Conservation (phyloP, 1,139 yeast species). For the Pichia sp. region DNA sequence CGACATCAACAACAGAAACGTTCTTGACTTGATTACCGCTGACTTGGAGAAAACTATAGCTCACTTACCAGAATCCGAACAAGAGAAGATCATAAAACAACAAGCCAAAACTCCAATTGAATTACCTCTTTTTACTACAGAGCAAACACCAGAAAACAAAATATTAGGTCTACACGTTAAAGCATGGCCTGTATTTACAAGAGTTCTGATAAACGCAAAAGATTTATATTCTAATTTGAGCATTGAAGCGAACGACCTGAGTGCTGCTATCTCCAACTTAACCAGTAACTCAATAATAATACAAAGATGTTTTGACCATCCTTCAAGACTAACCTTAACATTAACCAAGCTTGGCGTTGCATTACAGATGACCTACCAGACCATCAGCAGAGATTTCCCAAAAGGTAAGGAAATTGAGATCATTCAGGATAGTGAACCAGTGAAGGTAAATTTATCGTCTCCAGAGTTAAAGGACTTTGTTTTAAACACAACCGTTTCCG, state of each 20-base stretch:
- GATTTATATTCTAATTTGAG: conserved; percentile 27
- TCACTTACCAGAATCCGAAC: conserved; percentile 12
- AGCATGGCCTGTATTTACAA: conserved; percentile 29
- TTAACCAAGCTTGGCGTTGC: conserved; percentile 22
- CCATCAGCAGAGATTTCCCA: conserved; percentile 15
- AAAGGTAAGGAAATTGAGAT: conserved; percentile 15
- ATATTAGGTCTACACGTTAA: conserved; percentile 22
- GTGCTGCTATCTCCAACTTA: conserved; percentile 35
- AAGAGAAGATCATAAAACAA: conserved; percentile 16
- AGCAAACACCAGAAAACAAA: conserved; percentile 23
- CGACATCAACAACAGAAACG: conserved; percentile 24
- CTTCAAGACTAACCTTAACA: conserved; percentile 20
- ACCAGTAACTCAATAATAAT: conserved; percentile 21
- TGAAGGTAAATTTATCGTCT: conserved; percentile 11
- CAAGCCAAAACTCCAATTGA: conserved; percentile 22
- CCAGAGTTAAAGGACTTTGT: conserved; percentile 17
- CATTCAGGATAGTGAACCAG: conserved; percentile 14
- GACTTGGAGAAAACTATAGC: conserved; percentile 17
- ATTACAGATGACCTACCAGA: conserved; percentile 19
- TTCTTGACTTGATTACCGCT: conserved; percentile 22
- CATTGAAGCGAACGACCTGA: conserved; percentile 23
- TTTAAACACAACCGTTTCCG: conserved; percentile 14
- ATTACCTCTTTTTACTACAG: conserved; percentile 23
- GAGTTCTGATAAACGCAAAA: conserved; percentile 25
- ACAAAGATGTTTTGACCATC: conserved; percentile 22